Evolutionary conservation across 164 flowering plant species (phyloP).

Genomic region (Euptelea pleiosperma): DNA sequence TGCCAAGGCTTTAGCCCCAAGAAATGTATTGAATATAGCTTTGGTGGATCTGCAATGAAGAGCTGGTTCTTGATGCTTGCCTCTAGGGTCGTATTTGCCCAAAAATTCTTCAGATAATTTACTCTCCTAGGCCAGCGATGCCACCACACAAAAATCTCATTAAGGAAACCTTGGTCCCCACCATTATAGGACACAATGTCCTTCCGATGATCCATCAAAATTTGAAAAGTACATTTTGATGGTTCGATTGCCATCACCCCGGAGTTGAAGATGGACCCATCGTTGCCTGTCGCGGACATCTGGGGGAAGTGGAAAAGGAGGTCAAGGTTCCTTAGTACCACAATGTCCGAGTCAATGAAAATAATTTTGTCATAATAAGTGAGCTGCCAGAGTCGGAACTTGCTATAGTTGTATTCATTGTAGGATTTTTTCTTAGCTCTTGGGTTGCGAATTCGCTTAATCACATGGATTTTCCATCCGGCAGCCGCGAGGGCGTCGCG

Average conservation of each 20-base stretch:
- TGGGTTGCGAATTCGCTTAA: conserved; percentile 80
- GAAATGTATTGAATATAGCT: conserved; percentile 73
- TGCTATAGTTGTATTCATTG: conserved; percentile 96
- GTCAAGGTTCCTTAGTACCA: conserved; percentile 72
- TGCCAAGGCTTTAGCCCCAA: conserved; percentile 94
- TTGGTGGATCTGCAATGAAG: conserved; percentile 73
- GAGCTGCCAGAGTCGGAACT: conserved; percentile 91
- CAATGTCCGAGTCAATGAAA: conserved; percentile 87
- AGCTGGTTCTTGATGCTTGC: conserved; percentile 59
- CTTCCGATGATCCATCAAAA: conserved; percentile 42
- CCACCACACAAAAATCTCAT: conserved; percentile 95
- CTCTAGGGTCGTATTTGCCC: conserved; percentile 68
- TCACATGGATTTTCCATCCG: conserved; percentile 80
- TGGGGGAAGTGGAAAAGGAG: conserved; percentile 78
- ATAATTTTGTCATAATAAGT: conserved; percentile 77
- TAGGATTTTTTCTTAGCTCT: conserved; percentile 61
- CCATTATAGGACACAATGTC: conserved; percentile 86
- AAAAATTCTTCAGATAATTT: conserved; percentile 81
- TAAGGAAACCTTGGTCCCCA: conserved; percentile 94
- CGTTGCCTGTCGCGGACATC: conserved; percentile 83
- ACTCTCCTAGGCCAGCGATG: conserved; percentile 76
- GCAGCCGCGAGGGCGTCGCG: conserved; percentile 57
- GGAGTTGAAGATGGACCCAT: conserved; percentile 75
- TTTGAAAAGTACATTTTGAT: conserved; percentile 71
- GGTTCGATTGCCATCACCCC: conserved; percentile 96